Conservation (phyloP, 306 rosid species). For the Phaseolus lunatus region DNA sequence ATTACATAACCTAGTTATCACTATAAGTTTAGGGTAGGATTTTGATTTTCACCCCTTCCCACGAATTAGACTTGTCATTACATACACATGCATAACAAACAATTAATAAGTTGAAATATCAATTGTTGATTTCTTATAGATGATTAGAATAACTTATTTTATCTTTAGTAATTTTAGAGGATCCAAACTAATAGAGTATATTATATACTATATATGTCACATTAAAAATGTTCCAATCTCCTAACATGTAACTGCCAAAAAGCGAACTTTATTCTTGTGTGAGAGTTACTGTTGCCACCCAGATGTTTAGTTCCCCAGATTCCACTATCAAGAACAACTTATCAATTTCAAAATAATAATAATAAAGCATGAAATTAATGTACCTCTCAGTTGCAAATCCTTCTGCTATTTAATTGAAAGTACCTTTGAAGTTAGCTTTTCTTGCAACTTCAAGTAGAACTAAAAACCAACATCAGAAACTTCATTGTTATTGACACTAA, state of each 20-base stretch:
- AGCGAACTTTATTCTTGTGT: background rate
- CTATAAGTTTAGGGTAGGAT: constrained; percentile 17
- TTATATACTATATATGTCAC: background rate
- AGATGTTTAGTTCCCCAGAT: background rate
- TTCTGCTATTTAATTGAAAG: constrained; percentile 68
- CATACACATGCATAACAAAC: no score
- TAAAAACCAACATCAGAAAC: constrained; percentile 55
- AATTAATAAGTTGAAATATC: background rate
- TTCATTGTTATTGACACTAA: constrained; percentile 12
- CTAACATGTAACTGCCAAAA: background rate
- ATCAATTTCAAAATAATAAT: constrained; percentile 4
- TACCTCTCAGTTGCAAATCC: constrained; percentile 92
- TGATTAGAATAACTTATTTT: background rate
- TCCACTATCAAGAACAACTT: background rate
- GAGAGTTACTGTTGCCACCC: background rate
- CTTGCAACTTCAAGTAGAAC: constrained; percentile 95
- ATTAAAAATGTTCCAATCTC: background rate
- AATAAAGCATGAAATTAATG: constrained; percentile 14
- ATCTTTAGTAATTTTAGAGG: background rate
- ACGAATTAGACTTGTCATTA: no score
- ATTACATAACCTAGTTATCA: constrained; percentile 37
- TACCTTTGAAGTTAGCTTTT: constrained; percentile 77
- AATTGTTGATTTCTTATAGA: background rate
- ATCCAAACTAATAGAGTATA: background rate
- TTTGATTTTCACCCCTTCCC: constrained; percentile 1